Evolutionary conservation across 108 stramenopile genomes (phyloP).

Genomic region (Bacterosira constricta): DNA sequence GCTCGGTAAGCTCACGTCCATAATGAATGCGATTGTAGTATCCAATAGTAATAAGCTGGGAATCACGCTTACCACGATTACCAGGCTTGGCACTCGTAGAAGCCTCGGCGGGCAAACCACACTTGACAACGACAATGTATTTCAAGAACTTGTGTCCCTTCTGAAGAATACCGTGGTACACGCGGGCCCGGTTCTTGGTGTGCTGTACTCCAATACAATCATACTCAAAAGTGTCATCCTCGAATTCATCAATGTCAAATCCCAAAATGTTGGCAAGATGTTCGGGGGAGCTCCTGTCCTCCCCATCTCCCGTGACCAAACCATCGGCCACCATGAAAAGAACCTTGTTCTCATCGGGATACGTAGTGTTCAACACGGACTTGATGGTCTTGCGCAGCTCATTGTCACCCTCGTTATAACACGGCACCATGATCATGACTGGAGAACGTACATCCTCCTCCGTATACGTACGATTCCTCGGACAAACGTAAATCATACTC

Average conservation of each 20-base stretch:
- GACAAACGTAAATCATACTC: constrained; percentile 41
- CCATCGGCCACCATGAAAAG: constrained; percentile 64
- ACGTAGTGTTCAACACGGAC: constrained; percentile 50
- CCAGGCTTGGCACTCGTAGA: constrained; percentile 53
- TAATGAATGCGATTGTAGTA: constrained; percentile 63
- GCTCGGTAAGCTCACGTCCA: constrained; percentile 53
- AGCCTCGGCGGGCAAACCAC: constrained; percentile 51
- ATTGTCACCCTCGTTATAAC: constrained; percentile 68
- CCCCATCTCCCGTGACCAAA: constrained; percentile 58
- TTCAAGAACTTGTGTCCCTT: constrained; percentile 58
- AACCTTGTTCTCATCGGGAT: constrained; percentile 65
- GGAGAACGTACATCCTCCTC: constrained; percentile 39
- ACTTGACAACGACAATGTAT: constrained; percentile 61
- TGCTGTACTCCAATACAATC: constrained; percentile 50
- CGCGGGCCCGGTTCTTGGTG: constrained; percentile 50
- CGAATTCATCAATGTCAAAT: constrained; percentile 56
- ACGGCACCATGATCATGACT: constrained; percentile 63
- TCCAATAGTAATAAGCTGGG: constrained; percentile 61
- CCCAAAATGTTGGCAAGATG: constrained; percentile 59
- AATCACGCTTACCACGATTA: constrained; percentile 69
- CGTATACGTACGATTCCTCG: constrained; percentile 28
- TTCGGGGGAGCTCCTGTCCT: constrained; percentile 46
- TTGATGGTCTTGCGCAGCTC: constrained; percentile 67
- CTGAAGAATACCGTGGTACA: constrained; percentile 59
- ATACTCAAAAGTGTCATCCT: constrained; percentile 56